Evolutionary conservation across 371 early-diverging fungal genomes (phyloP).

Genomic region (Dinochytrium kinnereticum): DNA sequence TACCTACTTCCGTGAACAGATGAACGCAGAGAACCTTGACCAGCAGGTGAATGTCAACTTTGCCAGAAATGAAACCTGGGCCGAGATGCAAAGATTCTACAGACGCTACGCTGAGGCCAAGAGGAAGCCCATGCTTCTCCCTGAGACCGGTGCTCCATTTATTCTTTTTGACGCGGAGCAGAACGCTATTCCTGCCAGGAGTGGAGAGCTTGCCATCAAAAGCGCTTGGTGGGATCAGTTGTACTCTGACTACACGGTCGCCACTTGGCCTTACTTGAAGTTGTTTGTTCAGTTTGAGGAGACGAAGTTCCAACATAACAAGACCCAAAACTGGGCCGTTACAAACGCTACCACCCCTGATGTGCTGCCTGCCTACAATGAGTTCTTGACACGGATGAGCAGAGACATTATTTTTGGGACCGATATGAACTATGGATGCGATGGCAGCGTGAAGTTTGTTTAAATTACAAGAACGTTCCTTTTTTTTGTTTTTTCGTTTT

Average conservation of each 20-base stretch:
- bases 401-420: background rate
- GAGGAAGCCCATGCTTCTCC: slow-evolving; percentile 40
- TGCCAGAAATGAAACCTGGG: background rate
- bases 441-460: slow-evolving; percentile 4
- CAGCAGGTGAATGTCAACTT: background rate
- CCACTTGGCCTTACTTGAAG: slow-evolving; percentile 40
- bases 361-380: background rate
- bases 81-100: slow-evolving; percentile 30
- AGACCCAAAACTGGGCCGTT: slow-evolving; percentile 26
- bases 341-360: slow-evolving; percentile 13
- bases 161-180: background rate
- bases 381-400: background rate
- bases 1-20: background rate
- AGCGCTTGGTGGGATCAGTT: slow-evolving; percentile 50
- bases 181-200: background rate
- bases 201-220: slow-evolving; percentile 32
- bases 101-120: slow-evolving; percentile 23
- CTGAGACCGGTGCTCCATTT: slow-evolving; percentile 39
- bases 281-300: slow-evolving; percentile 48
- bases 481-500: background rate
- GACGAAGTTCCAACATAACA: slow-evolving; percentile 25
- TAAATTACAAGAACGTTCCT: background rate
- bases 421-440: background rate
- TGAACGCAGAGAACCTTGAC: slow-evolving; percentile 1
- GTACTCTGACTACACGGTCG: slow-evolving; percentile 22